Percentiles rank a stretch among this genome's conserved stretches.
Evolutionary conservation across 1,139 yeast genomes (phyloP).

Genomic region (Nakaseomyces kungkrabaensis): DNA sequence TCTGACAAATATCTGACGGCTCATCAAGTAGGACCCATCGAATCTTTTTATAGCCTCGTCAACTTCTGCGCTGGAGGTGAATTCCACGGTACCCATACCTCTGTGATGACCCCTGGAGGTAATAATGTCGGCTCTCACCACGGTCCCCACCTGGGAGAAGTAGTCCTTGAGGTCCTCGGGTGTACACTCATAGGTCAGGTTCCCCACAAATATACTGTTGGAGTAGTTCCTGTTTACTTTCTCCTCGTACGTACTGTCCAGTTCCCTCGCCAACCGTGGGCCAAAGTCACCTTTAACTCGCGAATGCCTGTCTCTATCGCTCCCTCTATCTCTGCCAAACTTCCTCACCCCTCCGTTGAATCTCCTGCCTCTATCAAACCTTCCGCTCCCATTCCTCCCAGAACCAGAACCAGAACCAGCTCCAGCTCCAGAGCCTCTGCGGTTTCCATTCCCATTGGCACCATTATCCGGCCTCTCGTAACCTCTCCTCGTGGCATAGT

Average conservation of each 20-base stretch:
- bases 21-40: conserved; percentile 58
- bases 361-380: conserved; percentile 11
- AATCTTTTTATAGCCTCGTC: conserved; percentile 61
- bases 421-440: conserved; percentile 1
- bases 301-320: conserved; percentile 12
- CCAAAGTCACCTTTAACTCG: conserved; percentile 16
- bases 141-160: conserved; percentile 56
- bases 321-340: conserved; percentile 9
- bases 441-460: conserved; percentile 7
- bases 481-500: conserved; percentile 1
- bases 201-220: conserved; percentile 64
- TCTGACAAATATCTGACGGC: conserved; percentile 82
- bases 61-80: conserved; percentile 57
- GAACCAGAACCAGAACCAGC: conserved; percentile 14
- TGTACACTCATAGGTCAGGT: conserved; percentile 56
- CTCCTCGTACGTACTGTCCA: conserved; percentile 28
- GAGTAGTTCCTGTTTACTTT: conserved; percentile 57
- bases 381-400: too few relatives aligned
- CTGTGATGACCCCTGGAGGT: conserved; percentile 75
- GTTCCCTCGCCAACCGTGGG: conserved; percentile 24
- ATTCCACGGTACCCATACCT: conserved; percentile 93
- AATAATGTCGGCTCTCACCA: conserved; percentile 79
- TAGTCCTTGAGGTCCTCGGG: conserved; percentile 50
- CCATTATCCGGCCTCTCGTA: conserved; percentile 1
- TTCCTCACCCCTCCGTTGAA: conserved; percentile 6